Conservation (phyloP, 208 protist species). For the Entamoeba dispar region DNA sequence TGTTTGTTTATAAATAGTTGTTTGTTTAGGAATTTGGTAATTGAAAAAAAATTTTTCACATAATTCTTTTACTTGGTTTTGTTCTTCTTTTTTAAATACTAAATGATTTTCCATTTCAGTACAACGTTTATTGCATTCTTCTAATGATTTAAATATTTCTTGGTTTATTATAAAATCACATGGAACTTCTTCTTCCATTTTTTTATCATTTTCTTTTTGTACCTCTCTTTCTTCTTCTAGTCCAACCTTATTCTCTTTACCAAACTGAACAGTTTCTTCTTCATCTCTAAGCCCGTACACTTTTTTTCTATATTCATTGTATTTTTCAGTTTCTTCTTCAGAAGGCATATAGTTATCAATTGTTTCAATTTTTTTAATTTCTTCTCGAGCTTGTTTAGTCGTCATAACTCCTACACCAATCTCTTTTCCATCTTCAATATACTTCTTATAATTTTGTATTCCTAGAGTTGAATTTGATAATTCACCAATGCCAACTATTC, state of each 20-base stretch:
- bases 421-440: not conserved
- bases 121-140: not conserved
- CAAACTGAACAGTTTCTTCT: not conserved
- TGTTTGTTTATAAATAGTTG: not conserved
- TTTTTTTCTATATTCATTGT: not conserved
- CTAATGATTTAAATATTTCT: not conserved
- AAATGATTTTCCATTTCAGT: not conserved
- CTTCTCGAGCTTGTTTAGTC: not conserved
- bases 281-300: not conserved
- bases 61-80: not conserved
- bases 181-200: not conserved
- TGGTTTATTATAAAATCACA: not conserved
- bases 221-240: not conserved
- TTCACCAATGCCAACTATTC: not conserved
- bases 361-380: not conserved
- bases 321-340: not conserved
- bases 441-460: not conserved
- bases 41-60: not conserved
- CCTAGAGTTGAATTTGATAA: not conserved
- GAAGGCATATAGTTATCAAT: not conserved
- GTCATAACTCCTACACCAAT: not conserved
- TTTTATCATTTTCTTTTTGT: not conserved
- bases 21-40: not conserved
- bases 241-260: not conserved
- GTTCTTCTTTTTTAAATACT: not conserved